Evolutionary conservation across 1,139 yeast genomes (phyloP).

Genomic region (Geotrichum fermentans): DNA sequence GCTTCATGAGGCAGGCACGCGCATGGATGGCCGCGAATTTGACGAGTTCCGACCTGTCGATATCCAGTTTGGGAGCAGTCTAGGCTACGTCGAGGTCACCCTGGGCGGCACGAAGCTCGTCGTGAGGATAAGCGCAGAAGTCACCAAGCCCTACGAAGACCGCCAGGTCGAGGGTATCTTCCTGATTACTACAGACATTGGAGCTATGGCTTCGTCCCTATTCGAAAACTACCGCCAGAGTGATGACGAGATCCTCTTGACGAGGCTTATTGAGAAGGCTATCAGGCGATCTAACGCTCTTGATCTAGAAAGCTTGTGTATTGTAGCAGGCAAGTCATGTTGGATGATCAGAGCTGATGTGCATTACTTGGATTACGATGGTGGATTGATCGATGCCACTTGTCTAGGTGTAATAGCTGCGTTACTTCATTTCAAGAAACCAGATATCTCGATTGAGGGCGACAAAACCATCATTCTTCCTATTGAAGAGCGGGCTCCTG

Average conservation of each 20-base stretch:
- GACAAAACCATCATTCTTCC: slow-evolving; percentile 67
- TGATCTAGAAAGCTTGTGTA: slow-evolving; percentile 85
- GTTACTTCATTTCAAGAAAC: slow-evolving; percentile 73
- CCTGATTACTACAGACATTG: slow-evolving; percentile 74
- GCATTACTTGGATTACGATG: slow-evolving; percentile 83
- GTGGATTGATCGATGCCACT: slow-evolving; percentile 85
- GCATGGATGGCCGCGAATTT: slow-evolving; percentile 66
- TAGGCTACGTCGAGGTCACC: slow-evolving; percentile 73
- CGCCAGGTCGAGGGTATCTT: slow-evolving; percentile 92
- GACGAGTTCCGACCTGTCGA: slow-evolving; percentile 60
- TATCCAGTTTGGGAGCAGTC: slow-evolving; percentile 61
- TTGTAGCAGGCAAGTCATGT: slow-evolving; percentile 83
- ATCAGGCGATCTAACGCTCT: slow-evolving; percentile 84
- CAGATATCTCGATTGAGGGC: slow-evolving; percentile 73
- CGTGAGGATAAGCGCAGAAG: slow-evolving; percentile 72
- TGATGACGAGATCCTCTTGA: slow-evolving; percentile 72
- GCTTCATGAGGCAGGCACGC: slow-evolving; percentile 50
- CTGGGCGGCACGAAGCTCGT: slow-evolving; percentile 71
- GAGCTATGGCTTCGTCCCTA: slow-evolving; percentile 83
- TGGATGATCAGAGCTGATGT: slow-evolving; percentile 90
- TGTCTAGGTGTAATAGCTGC: slow-evolving; percentile 89
- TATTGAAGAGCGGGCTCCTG: slow-evolving; percentile 76
- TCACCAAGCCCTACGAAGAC: slow-evolving; percentile 81
- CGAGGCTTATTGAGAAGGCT: slow-evolving; percentile 84
- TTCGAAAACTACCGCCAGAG: slow-evolving; percentile 70